Percentiles rank a stretch among this genome's conserved stretches.
phyloP scores from a whole-genome alignment of 2,329 filamentous ascomycete genomes.

The Monilinia vaccinii-corymbosi region DNA sequence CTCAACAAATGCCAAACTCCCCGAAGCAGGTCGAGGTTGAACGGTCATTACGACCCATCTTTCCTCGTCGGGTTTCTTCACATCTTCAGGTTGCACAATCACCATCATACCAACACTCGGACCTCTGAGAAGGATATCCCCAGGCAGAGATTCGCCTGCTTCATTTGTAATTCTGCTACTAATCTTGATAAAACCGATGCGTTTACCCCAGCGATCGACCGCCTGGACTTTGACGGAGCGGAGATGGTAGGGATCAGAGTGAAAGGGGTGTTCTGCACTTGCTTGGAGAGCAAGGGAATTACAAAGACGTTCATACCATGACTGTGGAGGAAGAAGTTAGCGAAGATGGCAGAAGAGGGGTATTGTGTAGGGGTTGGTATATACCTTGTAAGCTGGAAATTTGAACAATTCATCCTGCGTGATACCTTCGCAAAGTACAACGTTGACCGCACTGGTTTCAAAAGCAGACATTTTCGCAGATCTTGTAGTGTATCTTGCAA shows the following conservation, averaged over 20 bases:
- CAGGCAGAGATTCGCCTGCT: slow-evolving; percentile 42
- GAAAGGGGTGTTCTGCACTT: slow-evolving; percentile 38
- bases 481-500: neutral
- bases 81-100: slow-evolving; percentile 39
- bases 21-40: slow-evolving; percentile 47
- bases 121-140: slow-evolving; percentile 47
- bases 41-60: slow-evolving; percentile 50
- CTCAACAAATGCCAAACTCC: slow-evolving; percentile 46
- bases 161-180: slow-evolving; percentile 39
- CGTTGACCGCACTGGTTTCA: slow-evolving; percentile 31
- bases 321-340: neutral
- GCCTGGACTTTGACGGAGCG: slow-evolving; percentile 43
- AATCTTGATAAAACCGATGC: slow-evolving; percentile 50
- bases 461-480: slow-evolving; percentile 32
- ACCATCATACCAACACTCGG: slow-evolving; percentile 52
- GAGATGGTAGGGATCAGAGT: slow-evolving; percentile 43
- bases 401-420: slow-evolving; percentile 35
- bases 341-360: neutral
- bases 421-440: slow-evolving; percentile 38
- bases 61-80: slow-evolving; percentile 32
- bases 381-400: slow-evolving; percentile 42
- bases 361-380: neutral
- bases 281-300: slow-evolving; percentile 7
- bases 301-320: slow-evolving; percentile 3
- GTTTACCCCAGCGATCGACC: slow-evolving; percentile 42